Evolutionary conservation across 2,329 filamentous ascomycete species (phyloP).

Genomic region (Aspergillus sp.): DNA sequence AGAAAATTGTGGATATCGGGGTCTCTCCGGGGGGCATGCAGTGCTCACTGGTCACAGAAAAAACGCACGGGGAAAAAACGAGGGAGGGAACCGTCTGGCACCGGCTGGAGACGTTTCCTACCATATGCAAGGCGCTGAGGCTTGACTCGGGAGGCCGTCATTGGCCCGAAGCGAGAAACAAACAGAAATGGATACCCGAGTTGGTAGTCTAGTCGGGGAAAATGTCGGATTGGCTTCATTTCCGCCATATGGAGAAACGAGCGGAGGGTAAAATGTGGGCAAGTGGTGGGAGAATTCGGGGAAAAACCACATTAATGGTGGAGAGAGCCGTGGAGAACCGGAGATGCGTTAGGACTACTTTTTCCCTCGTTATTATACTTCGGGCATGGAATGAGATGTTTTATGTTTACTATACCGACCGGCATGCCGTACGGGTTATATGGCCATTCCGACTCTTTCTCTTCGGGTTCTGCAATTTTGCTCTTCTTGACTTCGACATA

Average conservation of each 20-base stretch:
- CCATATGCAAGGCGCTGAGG: background rate
- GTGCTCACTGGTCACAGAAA: too few species aligned
- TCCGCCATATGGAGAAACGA: background rate
- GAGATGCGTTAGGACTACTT: background rate
- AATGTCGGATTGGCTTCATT: background rate
- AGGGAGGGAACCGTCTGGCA: background rate
- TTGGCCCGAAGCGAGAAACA: background rate
- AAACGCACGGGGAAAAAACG: background rate
- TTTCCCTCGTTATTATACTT: too few species aligned
- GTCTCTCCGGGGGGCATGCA: background rate
- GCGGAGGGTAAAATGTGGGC: background rate
- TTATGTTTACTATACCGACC: background rate
- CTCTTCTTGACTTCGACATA: too few species aligned
- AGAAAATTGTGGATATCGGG: background rate
- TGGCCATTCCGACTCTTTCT: too few species aligned
- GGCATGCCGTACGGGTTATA: too few species aligned
- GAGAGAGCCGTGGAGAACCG: background rate
- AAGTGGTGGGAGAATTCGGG: background rate
- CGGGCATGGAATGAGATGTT: background rate
- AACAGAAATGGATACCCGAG: background rate
- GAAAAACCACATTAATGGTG: background rate
- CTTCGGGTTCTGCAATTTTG: too few species aligned
- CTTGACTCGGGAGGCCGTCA: background rate
- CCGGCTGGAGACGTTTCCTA: background rate
- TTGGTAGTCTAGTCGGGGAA: background rate